Base-by-base conservation (phyloP, 306 rosid species). In the Neltuma alba region DNA sequence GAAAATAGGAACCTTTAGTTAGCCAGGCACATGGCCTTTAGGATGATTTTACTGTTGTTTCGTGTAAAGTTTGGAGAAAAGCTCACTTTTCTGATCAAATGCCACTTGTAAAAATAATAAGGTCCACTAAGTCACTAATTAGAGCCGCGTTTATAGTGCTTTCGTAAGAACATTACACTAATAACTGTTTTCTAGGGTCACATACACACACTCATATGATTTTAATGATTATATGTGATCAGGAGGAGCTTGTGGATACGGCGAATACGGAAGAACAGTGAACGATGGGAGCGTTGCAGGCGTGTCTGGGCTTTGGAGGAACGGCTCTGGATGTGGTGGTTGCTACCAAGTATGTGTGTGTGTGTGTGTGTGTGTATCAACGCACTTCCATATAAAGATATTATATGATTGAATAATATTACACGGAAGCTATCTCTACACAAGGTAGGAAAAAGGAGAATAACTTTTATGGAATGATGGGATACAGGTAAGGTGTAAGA, bases 191-290 rank as follows among this genome's bases (percentile, higher is more conserved):
- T 61, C 38, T 28, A 58, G 10, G 2, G 3, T 28, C 36, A 25
- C 33, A 12, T 7, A 28, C 20, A 25, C 36, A 10, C 14, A 23
- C 16, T 4, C 18, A 47, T 9, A 55, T 3, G 8, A 21, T 7
- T 5, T 48, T 54, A 54, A 54, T 54, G 13, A 21, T 9, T 11
- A 58, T 58, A 12, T 58, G n/a, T 30, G 36, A 13, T 61, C 71
- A 92, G 98, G 76, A 37, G 98, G 98, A 76, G 98, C 97, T 63
- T 94, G 98, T 83, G 65, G 98, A 15, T 94, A 72, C 78, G 91
- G 92, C 2, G 98, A 88, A 76, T 88, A 76, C 31, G 98, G 98
- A 85, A 92, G 87, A 25, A 92, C 93, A 0, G 86, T 92, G 34
- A 87, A 92, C 69, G 89, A 91, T 72, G 98, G 97, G 42, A 82